Evolutionary conservation across 805 yeast genomes (phyloP), one percentile per base, ranked within the genome.

Genomic region (Komagataella pastoris): DNA sequence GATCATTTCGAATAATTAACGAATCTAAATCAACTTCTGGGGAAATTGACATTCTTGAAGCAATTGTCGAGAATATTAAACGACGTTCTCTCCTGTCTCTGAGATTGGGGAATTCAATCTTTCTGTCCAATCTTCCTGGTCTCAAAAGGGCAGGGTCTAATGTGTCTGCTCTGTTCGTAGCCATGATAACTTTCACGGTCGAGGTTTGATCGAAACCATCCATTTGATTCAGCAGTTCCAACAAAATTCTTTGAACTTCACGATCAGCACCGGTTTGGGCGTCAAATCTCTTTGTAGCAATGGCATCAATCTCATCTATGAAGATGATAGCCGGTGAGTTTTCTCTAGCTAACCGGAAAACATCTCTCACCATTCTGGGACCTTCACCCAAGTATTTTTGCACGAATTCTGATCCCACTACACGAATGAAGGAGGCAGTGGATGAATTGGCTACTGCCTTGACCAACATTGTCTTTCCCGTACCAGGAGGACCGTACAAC

Each of bases 181-280:
- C 99, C 99, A 93, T 93, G 57, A 93, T 93, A 44, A 93, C 97
- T 73, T 93, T 93, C 51, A 93, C 99, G 56, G 89, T 90, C 6
- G 96, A 81, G 1, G 85, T 73, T 72, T 93, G 99, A 65, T 93
- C 99, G 61, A 93, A 93, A 50, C 99, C 99, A 70, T 93, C 99
- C 99, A 93, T 93, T 72, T 93, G 99, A 61, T 95, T 93, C 62
- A 93, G 77, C 64, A 93, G 76, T 72, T 93, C 99, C 64, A 93
- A 83, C 68, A 93, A 75, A 58, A 91, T 93, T 74, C 99, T 88
- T 73, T 93, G 99, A 52, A 93, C 99, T 72, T 93, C 99, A 70
- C 99, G 83, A 71, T 93, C 99, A 43, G 99, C 98, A 66, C 99
- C 99, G 3, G 99, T 93, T 74, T 93, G 99, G 21, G 99, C 99